Percentiles rank a stretch among this genome's conserved stretches.
Evolutionary conservation across 1,284 basidiomycete genomes (phyloP).

Genomic region (Ceratobasidium sp.): DNA sequence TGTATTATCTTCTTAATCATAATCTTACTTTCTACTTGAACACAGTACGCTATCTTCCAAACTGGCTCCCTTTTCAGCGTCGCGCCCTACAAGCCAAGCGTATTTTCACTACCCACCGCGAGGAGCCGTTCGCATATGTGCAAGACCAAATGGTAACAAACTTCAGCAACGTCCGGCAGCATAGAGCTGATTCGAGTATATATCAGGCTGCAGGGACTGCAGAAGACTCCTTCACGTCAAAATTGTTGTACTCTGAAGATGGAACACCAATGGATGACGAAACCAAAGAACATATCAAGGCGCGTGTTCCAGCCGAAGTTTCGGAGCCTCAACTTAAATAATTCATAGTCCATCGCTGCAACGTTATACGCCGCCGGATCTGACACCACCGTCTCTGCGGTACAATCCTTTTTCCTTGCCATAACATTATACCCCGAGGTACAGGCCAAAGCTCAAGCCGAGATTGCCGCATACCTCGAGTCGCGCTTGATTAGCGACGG

Average conservation of each 20-base stretch:
- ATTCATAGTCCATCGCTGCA: conserved; percentile 1
- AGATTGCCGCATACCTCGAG: conserved; percentile 7
- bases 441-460: conserved; percentile 16
- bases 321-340: neutral
- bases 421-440: conserved; percentile 28
- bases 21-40: too few relatives aligned
- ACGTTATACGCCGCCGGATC: conserved; percentile 54
- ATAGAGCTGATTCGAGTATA: neutral
- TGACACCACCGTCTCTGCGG: conserved; percentile 42
- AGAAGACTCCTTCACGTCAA: conserved; percentile 5
- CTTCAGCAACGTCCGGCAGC: neutral
- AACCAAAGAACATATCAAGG: neutral
- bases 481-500: neutral
- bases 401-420: conserved; percentile 31
- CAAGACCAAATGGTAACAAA: conserved; percentile 13
- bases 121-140: conserved; percentile 11
- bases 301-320: neutral
- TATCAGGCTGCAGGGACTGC: conserved; percentile 13
- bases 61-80: conserved; percentile 17
- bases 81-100: neutral
- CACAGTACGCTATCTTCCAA: conserved; percentile 13
- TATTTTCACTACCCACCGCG: neutral
- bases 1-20: too few relatives aligned
- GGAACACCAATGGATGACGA: neutral
- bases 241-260: neutral